Evolutionary conservation across 176 grass and related monocot species (phyloP).

Genomic region (Tillandsia fasciculata): DNA sequence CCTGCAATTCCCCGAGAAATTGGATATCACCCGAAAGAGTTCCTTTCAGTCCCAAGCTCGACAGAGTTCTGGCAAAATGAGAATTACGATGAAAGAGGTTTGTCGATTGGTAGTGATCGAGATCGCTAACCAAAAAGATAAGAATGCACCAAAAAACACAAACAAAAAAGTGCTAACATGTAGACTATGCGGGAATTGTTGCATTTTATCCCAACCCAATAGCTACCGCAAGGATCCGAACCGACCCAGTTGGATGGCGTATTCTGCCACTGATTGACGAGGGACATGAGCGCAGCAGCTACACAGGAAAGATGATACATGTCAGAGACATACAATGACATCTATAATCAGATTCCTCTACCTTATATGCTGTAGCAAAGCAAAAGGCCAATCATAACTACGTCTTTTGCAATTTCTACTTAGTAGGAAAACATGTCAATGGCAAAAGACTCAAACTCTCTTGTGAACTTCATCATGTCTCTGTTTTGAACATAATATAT

Average conservation of each 20-base stretch:
- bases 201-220: constrained; percentile 64
- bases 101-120: too few relatives aligned
- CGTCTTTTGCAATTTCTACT: too few relatives aligned
- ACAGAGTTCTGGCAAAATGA: constrained; percentile 37
- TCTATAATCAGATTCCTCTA: background rate
- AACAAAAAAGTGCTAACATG: constrained; percentile 34
- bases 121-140: background rate
- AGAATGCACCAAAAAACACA: too few relatives aligned
- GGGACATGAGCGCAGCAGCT: constrained; percentile 36
- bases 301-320: constrained; percentile 2
- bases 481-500: background rate
- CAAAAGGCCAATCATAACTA: background rate
- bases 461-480: background rate
- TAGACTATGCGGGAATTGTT: background rate
- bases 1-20: constrained; percentile 33
- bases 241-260: constrained; percentile 63
- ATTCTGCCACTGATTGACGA: constrained; percentile 33
- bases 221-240: constrained; percentile 48
- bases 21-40: constrained; percentile 66
- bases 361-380: too few relatives aligned
- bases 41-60: constrained; percentile 52
- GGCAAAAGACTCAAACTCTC: background rate
- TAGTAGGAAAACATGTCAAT: background rate
- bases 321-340: background rate
- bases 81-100: background rate